Conservation (phyloP, 805 yeast genomes). For the Candida easanensis region DNA sequence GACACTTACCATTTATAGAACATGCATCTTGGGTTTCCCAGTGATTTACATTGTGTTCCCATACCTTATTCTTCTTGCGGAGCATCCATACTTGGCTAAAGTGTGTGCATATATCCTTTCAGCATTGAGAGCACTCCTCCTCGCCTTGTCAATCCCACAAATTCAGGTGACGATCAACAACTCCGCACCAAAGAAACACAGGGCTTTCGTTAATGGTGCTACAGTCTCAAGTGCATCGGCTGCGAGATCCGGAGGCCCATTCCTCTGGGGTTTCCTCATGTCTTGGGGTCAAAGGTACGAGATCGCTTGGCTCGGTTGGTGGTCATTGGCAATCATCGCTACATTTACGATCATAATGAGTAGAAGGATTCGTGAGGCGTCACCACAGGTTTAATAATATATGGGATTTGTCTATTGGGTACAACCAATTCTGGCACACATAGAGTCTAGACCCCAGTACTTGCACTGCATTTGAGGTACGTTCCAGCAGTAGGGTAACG, state of each 20-base stretch:
- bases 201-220: constrained; percentile 17
- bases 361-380: constrained; percentile 6
- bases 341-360: constrained; percentile 2
- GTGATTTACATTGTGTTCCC: constrained; percentile 18
- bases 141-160: constrained; percentile 14
- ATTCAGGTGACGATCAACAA: constrained; percentile 15
- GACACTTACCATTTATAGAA: constrained; percentile 19
- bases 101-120: constrained; percentile 8
- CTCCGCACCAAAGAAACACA: constrained; percentile 14
- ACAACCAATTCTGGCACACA: neutral
- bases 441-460: neutral
- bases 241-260: constrained; percentile 16
- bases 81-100: constrained; percentile 6
- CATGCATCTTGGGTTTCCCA: constrained; percentile 17
- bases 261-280: constrained; percentile 18
- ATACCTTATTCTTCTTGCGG: constrained; percentile 19
- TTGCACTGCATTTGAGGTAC: neutral
- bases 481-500: neutral
- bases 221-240: constrained; percentile 11
- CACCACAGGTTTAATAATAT: neutral
- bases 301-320: constrained; percentile 21
- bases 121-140: constrained; percentile 7
- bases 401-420: neutral
- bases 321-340: constrained; percentile 12
- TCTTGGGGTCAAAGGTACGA: constrained; percentile 17